A percentile compares a stretch with the other conserved stretches of the same genome.
Evolutionary conservation across 345 rosid genomes (phyloP).

Genomic region (Erodium maritimum): DNA sequence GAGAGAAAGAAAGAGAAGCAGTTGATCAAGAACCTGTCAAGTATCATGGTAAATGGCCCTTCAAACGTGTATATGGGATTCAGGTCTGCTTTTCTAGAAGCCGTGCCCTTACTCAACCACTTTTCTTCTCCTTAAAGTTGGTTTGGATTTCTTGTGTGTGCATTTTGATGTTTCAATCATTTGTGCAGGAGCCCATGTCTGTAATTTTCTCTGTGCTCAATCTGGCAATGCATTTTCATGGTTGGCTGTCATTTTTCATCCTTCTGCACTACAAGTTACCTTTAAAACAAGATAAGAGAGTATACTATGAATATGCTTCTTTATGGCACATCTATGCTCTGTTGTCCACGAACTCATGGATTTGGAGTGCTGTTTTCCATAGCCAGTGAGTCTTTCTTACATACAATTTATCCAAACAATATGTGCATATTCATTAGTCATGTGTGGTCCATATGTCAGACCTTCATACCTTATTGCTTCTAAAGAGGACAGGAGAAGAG

Average conservation of each 20-base stretch:
- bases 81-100: constrained; percentile 30
- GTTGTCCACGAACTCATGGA: constrained; percentile 69
- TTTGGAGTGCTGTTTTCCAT: constrained; percentile 85
- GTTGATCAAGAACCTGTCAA: constrained; percentile 60
- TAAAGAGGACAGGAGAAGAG: not conserved
- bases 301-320: constrained; percentile 61
- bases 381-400: constrained; percentile 41
- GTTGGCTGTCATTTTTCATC: constrained; percentile 85
- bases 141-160: not conserved
- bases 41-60: constrained; percentile 88
- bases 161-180: constrained; percentile 2
- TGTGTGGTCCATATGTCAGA: not conserved
- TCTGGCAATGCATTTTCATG: constrained; percentile 73
- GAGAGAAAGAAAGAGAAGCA: constrained; percentile 64
- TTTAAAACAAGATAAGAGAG: constrained; percentile 42
- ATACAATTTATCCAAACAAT: not conserved
- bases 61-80: constrained; percentile 60
- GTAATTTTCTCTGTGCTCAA: constrained; percentile 72
- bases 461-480: not conserved
- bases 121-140: constrained; percentile 1
- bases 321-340: constrained; percentile 68
- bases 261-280: constrained; percentile 70
- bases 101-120: not conserved
- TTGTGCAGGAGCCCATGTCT: constrained; percentile 64
- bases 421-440: not conserved